Conservation (phyloP, 371 early-diverging fungal genomes). For the Mortierella sp. region DNA sequence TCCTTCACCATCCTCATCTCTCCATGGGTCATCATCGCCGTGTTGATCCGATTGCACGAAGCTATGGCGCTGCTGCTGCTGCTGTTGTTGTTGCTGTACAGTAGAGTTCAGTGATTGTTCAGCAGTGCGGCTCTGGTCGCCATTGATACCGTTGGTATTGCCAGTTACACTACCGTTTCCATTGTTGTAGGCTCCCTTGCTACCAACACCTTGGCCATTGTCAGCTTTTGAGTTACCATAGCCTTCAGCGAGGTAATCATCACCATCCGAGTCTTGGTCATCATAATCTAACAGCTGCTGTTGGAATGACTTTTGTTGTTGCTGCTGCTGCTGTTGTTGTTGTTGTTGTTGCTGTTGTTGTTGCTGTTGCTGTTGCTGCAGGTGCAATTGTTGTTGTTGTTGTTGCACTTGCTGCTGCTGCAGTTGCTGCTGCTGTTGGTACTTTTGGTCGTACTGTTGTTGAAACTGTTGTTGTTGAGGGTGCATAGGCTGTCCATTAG, state of each 20-base stretch:
- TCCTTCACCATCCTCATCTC: slow-evolving; percentile 54
- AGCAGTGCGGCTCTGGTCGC: slow-evolving; percentile 1
- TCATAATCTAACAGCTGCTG: slow-evolving; percentile 48
- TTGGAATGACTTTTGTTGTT: slow-evolving; percentile 20
- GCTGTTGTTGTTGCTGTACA: slow-evolving; percentile 20
- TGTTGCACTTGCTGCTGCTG: slow-evolving; percentile 30
- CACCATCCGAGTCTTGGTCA: slow-evolving; percentile 51
- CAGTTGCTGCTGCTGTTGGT: slow-evolving; percentile 29
- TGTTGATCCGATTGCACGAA: slow-evolving; percentile 30
- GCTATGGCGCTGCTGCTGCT: slow-evolving; percentile 43
- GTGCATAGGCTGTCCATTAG: slow-evolving; percentile 33
- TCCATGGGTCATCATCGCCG: slow-evolving; percentile 55
- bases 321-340: slow-evolving; percentile 27
- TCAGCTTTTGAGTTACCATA: slow-evolving; percentile 16
- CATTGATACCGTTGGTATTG: slow-evolving; percentile 5
- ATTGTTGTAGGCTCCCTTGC: slow-evolving; percentile 1
- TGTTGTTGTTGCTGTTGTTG: slow-evolving; percentile 17
- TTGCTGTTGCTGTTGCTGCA: slow-evolving; percentile 28
- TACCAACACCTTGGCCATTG: slow-evolving; percentile 1
- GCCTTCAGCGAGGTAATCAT: slow-evolving; percentile 27
- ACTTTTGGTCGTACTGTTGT: slow-evolving; percentile 29
- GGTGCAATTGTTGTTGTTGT: slow-evolving; percentile 22
- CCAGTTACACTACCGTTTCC: slow-evolving; percentile 7
- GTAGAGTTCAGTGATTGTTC: slow-evolving; percentile 24
- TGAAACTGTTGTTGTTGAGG: slow-evolving; percentile 36